Conservation (phyloP, 2,329 filamentous ascomycete species). For the Sarocladium kiliense region DNA sequence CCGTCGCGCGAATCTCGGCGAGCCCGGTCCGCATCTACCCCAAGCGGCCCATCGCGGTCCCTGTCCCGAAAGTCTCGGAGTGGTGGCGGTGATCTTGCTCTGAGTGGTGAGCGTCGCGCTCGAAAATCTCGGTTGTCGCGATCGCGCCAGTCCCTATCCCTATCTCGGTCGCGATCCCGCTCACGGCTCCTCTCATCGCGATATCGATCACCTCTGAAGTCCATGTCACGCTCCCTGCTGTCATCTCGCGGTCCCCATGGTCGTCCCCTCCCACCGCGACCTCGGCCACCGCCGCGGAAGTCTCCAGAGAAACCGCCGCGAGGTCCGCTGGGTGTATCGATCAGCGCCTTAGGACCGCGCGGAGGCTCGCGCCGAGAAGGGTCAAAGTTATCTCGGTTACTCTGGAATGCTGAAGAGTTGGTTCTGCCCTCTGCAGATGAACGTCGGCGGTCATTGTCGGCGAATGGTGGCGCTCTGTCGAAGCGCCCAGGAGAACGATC, state of each 20-base stretch:
- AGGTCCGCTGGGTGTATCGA: slow-evolving; percentile 63
- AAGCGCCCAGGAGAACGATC: slow-evolving; percentile 68
- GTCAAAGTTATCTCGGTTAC: slow-evolving; percentile 54
- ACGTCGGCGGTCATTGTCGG: slow-evolving; percentile 64
- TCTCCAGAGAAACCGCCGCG: slow-evolving; percentile 64
- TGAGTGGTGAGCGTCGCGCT: slow-evolving; percentile 55
- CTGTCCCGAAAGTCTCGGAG: slow-evolving; percentile 61
- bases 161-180: slow-evolving; percentile 49
- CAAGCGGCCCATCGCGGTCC: slow-evolving; percentile 52
- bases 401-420: slow-evolving; percentile 55
- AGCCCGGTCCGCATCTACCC: slow-evolving; percentile 61
- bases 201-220: slow-evolving; percentile 56
- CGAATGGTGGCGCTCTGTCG: slow-evolving; percentile 48
- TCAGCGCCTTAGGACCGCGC: slow-evolving; percentile 73
- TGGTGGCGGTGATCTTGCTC: slow-evolving; percentile 58
- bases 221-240: slow-evolving; percentile 53
- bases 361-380: slow-evolving; percentile 63
- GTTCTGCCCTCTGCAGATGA: slow-evolving; percentile 54
- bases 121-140: slow-evolving; percentile 26
- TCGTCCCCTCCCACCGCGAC: slow-evolving; percentile 50
- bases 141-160: slow-evolving; percentile 43
- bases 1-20: slow-evolving; percentile 66
- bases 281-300: slow-evolving; percentile 37
- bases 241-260: slow-evolving; percentile 56
- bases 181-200: slow-evolving; percentile 57